Base-by-base conservation (phyloP, 495 filamentous ascomycete species). In the Glutinoglossum americanum region DNA sequence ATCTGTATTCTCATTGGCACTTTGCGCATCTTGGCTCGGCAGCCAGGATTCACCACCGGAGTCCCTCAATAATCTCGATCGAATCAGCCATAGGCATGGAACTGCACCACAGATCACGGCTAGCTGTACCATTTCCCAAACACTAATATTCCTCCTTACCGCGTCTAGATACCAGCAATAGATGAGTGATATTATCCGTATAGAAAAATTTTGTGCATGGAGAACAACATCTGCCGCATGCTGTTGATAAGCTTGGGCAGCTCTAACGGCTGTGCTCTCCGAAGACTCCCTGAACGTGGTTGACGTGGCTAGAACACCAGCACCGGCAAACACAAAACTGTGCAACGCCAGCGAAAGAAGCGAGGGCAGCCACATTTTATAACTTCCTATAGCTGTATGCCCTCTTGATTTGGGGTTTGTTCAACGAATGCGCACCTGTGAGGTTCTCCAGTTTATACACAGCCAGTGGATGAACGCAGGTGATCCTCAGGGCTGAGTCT, bases 121-220 rank as follows among this genome's bases (percentile, higher is more conserved):
- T 53, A 65, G 21, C 56, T 65, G 39, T 21, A 62, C 63, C 63
- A 65, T 65, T 59, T 45, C 63, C 61, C 61, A 62, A 21, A 21
- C 21, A n/a, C 41, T 45, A n/a, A 45, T 21, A n/a, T 10, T 10
- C n/a, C 41, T 45, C 15, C 37, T 17, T 19, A 13, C 19, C n/a
- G 41, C 17, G 17, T 45, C 17, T 19, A 13, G 17, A 7, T 21
- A 21, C 41, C 4, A 3, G 41, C 41, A 21, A 21, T 21, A 21
- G 17, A 45, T 11, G 41, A 45, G n/a, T 45, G 41, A 45, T 45
- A 45, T 21, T 45, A 45, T 45, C 41, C 41, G 17, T 45, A 13
- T 4, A 23, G 19, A 21, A 45, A 9, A 10, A 1, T 19, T 45
- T 21, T 13, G 3, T 21, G 10, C 17, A 10, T 21, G 3, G 13